A percentile compares a stretch with the other conserved stretches of the same genome.
phyloP scores from a whole-genome alignment of 345 rosid genomes.

The Lumnitzera racemosa region DNA sequence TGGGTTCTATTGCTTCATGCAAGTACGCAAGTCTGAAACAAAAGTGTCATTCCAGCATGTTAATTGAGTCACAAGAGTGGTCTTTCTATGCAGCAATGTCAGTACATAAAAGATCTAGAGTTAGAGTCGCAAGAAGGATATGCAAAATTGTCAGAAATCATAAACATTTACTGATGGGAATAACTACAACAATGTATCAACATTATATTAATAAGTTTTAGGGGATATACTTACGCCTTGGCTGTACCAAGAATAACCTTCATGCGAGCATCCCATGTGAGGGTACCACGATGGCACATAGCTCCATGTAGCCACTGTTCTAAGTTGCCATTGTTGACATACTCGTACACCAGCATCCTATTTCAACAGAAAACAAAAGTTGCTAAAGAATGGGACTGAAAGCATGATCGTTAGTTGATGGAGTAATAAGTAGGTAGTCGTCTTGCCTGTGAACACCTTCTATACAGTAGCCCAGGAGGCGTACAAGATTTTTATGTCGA shows the following conservation, averaged over 20 bases:
- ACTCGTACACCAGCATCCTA: slow-evolving; percentile 87
- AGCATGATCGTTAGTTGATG: slow-evolving; percentile 5
- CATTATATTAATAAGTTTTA: neutral
- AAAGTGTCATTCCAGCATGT: neutral
- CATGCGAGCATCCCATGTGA: slow-evolving; percentile 88
- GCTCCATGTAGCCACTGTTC: slow-evolving; percentile 85
- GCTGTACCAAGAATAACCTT: slow-evolving; percentile 73
- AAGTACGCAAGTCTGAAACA: slow-evolving; percentile 83
- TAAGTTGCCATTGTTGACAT: slow-evolving; percentile 81
- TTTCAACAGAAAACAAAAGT: too few relatives aligned
- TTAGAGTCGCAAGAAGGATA: too few relatives aligned
- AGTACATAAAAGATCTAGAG: too few relatives aligned
- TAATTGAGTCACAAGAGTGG: too few relatives aligned
- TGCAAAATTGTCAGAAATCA: neutral
- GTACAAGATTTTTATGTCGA: slow-evolving; percentile 88
- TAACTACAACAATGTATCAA: neutral
- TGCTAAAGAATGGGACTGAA: slow-evolving; percentile 1
- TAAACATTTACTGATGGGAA: neutral
- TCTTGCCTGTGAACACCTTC: slow-evolving; percentile 87
- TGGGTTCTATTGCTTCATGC: slow-evolving; percentile 98
- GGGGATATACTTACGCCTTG: slow-evolving; percentile 62
- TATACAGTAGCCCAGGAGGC: slow-evolving; percentile 86
- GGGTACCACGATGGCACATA: slow-evolving; percentile 43
- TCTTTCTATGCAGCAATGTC: too few relatives aligned
- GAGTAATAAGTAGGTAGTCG: neutral